A percentile compares a stretch with the other conserved stretches of the same genome.
Conservation (phyloP, 768 basidiomycete species). For the Zangia roseola region DNA sequence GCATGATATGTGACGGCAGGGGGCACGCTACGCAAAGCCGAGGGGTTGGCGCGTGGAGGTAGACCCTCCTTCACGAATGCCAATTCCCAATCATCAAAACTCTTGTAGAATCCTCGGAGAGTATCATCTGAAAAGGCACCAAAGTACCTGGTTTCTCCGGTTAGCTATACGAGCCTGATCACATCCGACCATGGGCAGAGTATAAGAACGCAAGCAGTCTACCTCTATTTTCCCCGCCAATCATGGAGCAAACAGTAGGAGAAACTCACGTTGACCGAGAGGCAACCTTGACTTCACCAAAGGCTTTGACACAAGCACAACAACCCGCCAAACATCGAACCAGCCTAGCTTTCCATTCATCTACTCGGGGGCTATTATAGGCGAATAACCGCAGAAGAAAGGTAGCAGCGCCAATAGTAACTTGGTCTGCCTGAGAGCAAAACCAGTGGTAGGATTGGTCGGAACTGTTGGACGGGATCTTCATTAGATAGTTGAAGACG, state of each 20-base stretch:
- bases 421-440: conserved; percentile 58
- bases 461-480: conserved; percentile 35
- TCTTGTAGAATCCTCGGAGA: conserved; percentile 56
- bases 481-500: conserved; percentile 56
- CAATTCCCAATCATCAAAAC: conserved; percentile 68
- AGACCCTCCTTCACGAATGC: conserved; percentile 50
- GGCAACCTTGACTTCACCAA: conserved; percentile 60
- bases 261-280: conserved; percentile 73
- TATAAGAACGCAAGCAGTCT: conserved; percentile 7
- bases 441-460: conserved; percentile 72
- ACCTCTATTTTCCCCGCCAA: conserved; percentile 5
- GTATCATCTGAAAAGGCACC: conserved; percentile 56
- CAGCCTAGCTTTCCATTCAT: conserved; percentile 61
- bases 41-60: conserved; percentile 20
- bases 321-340: conserved; percentile 60
- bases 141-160: conserved; percentile 58
- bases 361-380: conserved; percentile 59
- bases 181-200: conserved; percentile 4
- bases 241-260: not conserved
- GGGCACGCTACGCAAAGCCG: conserved; percentile 42
- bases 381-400: conserved; percentile 84
- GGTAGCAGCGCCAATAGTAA: conserved; percentile 65
- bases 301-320: conserved; percentile 63
- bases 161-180: conserved; percentile 10
- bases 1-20: conserved; percentile 60